Evolutionary conservation across 768 basidiomycete genomes (phyloP).

Genomic region (Boletus barrowsii): DNA sequence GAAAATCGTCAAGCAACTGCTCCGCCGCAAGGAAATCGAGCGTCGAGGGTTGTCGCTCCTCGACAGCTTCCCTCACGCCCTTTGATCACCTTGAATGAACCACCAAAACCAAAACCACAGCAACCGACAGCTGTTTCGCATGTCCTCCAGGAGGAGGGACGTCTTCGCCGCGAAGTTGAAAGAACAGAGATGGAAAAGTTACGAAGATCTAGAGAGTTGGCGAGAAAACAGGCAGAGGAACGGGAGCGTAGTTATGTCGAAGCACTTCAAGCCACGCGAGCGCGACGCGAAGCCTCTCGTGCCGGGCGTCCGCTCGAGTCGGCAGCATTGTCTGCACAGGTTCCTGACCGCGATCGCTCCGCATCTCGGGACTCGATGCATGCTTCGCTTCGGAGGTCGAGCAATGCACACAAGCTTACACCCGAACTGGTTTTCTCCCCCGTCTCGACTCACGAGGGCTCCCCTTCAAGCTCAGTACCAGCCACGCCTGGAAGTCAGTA

Average conservation of each 20-base stretch:
- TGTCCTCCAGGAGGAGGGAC: slow-evolving; percentile 40
- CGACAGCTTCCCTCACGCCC: slow-evolving; percentile 15
- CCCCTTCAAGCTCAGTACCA: slow-evolving; percentile 49
- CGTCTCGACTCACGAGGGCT: slow-evolving; percentile 39
- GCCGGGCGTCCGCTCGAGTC: slow-evolving; percentile 37
- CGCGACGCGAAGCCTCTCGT: slow-evolving; percentile 57
- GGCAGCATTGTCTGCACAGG: slow-evolving; percentile 18
- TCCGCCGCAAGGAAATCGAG: slow-evolving; percentile 8
- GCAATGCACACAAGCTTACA: slow-evolving; percentile 41
- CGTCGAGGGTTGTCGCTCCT: slow-evolving; percentile 14
- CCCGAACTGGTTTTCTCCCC: slow-evolving; percentile 43
- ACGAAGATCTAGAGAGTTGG: slow-evolving; percentile 38
- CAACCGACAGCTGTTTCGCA: slow-evolving; percentile 5
- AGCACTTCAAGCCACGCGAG: slow-evolving; percentile 58
- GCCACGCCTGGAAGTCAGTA: slow-evolving; percentile 35
- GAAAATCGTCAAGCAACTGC: slow-evolving; percentile 33
- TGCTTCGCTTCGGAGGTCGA: slow-evolving; percentile 19
- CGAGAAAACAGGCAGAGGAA: slow-evolving; percentile 43
- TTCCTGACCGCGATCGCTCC: slow-evolving; percentile 34
- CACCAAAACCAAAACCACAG: slow-evolving; percentile 6
- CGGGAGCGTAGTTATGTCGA: slow-evolving; percentile 53
- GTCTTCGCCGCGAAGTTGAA: slow-evolving; percentile 45
- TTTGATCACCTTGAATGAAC: slow-evolving; percentile 13
- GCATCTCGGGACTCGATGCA: slow-evolving; percentile 37
- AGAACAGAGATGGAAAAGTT: slow-evolving; percentile 49